Percentiles rank a stretch among this genome's conserved stretches.
phyloP scores from a whole-genome alignment of 2,329 filamentous ascomycete genomes.

The Colletotrichum endophyticum region DNA sequence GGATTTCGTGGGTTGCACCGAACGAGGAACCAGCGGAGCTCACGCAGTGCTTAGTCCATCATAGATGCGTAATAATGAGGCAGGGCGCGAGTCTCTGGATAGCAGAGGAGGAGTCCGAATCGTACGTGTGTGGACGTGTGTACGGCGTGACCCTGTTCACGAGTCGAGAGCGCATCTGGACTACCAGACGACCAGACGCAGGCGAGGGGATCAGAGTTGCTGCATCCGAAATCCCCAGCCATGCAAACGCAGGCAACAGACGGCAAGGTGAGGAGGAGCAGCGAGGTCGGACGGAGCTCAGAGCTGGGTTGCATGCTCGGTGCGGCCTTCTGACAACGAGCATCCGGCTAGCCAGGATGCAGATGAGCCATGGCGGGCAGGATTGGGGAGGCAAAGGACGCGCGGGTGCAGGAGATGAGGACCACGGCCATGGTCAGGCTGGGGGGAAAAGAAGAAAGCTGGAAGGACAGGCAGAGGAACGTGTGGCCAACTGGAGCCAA shows the following conservation, averaged over 20 bases:
- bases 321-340: background rate
- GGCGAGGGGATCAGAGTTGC: background rate
- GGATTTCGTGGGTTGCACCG: conserved; percentile 4
- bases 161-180: background rate
- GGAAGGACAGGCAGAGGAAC: background rate
- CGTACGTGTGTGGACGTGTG: background rate
- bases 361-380: conserved; percentile 1
- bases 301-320: background rate
- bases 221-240: background rate
- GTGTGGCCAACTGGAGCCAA: background rate
- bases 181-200: background rate
- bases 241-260: background rate
- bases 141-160: background rate
- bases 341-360: background rate
- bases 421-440: background rate
- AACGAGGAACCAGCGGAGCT: background rate
- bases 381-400: background rate
- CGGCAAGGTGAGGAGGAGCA: background rate
- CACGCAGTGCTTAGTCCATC: background rate
- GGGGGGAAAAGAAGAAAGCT: conserved; percentile 2
- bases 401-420: conserved; percentile 10
- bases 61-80: background rate
- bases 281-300: conserved; percentile 2
- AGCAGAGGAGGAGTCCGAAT: background rate
- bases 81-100: background rate